A percentile compares a stretch with the other conserved stretches of the same genome.
Evolutionary conservation across 495 filamentous ascomycete genomes (phyloP).

Genomic region (Trypethelium eluteriae): DNA sequence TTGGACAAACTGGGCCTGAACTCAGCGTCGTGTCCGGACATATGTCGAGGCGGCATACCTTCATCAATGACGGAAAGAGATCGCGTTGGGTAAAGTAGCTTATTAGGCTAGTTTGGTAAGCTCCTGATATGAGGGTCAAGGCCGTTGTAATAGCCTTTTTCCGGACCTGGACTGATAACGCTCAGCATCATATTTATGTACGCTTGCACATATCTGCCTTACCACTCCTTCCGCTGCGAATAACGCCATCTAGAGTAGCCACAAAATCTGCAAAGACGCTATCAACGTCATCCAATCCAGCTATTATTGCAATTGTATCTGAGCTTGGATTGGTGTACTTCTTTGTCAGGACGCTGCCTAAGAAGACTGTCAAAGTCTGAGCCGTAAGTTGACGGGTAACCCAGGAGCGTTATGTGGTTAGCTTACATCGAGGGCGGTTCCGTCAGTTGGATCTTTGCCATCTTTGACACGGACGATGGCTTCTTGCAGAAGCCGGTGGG

Average conservation of each 20-base stretch:
- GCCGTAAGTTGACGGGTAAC: constrained; percentile 35
- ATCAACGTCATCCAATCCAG: constrained; percentile 83
- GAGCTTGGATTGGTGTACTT: constrained; percentile 94
- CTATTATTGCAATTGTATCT: constrained; percentile 82
- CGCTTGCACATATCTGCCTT: constrained; percentile 31
- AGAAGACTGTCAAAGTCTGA: constrained; percentile 84
- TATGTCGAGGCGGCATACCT: constrained; percentile 48
- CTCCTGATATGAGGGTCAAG: constrained; percentile 78
- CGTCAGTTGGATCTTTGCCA: constrained; percentile 54
- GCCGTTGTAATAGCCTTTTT: constrained; percentile 74
- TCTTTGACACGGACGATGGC: constrained; percentile 62
- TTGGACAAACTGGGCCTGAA: constrained; percentile 62
- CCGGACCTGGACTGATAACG: constrained; percentile 55
- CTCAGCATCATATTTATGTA: constrained; percentile 10
- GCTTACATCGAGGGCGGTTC: constrained; percentile 84
- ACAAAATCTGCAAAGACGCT: constrained; percentile 83
- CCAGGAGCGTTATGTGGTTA: background rate
- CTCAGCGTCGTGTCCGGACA: background rate
- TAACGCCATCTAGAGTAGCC: constrained; percentile 65
- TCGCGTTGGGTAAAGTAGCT: constrained; percentile 95
- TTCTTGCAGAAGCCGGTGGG: constrained; percentile 67
- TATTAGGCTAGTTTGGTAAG: constrained; percentile 85
- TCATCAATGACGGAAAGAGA: constrained; percentile 89
- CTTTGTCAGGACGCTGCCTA: constrained; percentile 71
- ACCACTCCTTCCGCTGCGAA: constrained; percentile 70